phyloP scores from a whole-genome alignment of 2,329 filamentous ascomycete genomes.

The Arthrobotrys iridis region DNA sequence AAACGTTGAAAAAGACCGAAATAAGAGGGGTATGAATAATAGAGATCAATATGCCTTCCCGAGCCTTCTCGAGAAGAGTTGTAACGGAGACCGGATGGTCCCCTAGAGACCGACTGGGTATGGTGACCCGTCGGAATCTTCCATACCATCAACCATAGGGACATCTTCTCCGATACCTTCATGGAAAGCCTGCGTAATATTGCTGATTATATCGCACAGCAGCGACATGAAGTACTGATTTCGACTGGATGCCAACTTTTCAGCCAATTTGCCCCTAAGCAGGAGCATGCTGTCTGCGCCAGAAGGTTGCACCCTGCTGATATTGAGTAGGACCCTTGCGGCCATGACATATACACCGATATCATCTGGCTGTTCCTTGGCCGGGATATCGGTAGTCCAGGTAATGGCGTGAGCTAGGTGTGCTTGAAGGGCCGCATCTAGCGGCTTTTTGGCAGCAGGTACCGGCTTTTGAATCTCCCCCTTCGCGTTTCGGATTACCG shows the following conservation, averaged over 20 bases:
- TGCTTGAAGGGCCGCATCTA: background rate
- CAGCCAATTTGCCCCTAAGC: background rate
- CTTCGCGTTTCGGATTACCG: background rate
- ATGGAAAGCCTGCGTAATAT: background rate
- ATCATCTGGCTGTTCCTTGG: background rate
- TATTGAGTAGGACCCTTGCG: conserved; percentile 23
- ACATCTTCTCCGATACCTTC: background rate
- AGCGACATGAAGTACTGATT: background rate
- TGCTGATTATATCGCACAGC: conserved; percentile 3
- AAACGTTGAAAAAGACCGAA: background rate
- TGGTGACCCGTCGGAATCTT: background rate
- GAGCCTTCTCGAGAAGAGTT: too few species aligned
- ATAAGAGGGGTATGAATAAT: background rate
- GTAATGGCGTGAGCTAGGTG: background rate
- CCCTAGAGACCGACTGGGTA: background rate
- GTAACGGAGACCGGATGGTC: background rate
- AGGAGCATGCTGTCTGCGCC: conserved; percentile 3
- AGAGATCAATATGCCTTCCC: too few species aligned
- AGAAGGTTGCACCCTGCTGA: conserved; percentile 8
- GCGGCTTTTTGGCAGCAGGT: background rate
- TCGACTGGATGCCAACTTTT: conserved; percentile 7
- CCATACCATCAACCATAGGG: conserved; percentile 12
- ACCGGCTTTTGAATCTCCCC: conserved; percentile 16
- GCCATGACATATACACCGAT: conserved; percentile 32
- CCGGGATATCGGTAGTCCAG: conserved; percentile 29